A percentile compares a stretch with the other conserved stretches of the same genome.
Conservation (phyloP, 805 yeast genomes). For the Wickerhamiella shivajii region DNA sequence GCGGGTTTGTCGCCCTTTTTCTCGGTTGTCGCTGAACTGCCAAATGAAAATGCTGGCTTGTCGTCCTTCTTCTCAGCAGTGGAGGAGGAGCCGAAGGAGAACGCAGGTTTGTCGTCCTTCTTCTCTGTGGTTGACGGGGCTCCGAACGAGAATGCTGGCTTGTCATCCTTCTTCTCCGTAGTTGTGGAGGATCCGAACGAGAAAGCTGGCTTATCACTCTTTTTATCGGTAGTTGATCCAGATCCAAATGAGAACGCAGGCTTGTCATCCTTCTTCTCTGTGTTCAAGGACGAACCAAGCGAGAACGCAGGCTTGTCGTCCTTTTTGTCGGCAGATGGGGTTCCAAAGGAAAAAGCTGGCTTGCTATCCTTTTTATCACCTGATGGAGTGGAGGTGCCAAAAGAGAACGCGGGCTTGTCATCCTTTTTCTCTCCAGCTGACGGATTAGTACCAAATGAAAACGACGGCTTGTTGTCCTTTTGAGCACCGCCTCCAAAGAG, state of each 20-base stretch:
- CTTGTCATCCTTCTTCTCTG: constrained; percentile 9
- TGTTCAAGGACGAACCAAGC: not conserved
- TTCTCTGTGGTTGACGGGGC: not conserved
- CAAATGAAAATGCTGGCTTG: constrained; percentile 2
- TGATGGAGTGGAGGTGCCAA: not conserved
- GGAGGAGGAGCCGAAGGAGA: not conserved
- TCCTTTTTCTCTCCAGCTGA: constrained; percentile 3
- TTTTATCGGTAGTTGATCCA: constrained; percentile 5
- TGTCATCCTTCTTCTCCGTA: constrained; percentile 7
- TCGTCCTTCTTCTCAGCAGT: not conserved
- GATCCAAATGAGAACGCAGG: constrained; percentile 13
- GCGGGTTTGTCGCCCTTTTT: not conserved
- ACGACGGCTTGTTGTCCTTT: constrained; percentile 7
- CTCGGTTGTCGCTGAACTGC: constrained; percentile 1
- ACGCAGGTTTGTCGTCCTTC: not conserved
- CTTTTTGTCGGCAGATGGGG: constrained; percentile 8
- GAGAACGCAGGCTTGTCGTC: constrained; percentile 11
- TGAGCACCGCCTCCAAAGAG: constrained; percentile 8
- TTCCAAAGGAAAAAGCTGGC: constrained; percentile 7
- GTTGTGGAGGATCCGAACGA: constrained; percentile 10
- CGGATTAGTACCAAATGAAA: constrained; percentile 12
- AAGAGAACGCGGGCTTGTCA: constrained; percentile 3
- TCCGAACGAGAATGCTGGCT: constrained; percentile 13
- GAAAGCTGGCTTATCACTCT: constrained; percentile 6
- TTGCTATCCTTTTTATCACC: constrained; percentile 11